phyloP scores from a whole-genome alignment of 176 grass and related monocot genomes.

The Avena sativa region DNA sequence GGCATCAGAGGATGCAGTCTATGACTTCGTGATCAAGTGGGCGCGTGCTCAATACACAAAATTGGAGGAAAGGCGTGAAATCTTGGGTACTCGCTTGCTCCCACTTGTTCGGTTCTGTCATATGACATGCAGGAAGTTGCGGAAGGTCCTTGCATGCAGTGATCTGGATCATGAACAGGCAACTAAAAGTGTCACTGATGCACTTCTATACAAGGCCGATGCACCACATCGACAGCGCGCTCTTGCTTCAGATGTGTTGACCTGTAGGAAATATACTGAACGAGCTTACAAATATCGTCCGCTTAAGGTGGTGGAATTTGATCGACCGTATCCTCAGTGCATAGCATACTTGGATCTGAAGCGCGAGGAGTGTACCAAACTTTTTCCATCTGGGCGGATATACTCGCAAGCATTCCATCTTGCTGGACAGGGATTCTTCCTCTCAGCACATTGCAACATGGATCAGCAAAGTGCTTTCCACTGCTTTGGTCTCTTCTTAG shows the following conservation, averaged over 20 bases:
- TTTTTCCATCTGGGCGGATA: slow-evolving; percentile 86
- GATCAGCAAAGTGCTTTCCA: slow-evolving; percentile 84
- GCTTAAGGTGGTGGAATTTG: slow-evolving; percentile 95
- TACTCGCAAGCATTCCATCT: slow-evolving; percentile 95
- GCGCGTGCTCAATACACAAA: slow-evolving; percentile 72
- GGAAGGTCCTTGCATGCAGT: slow-evolving; percentile 79
- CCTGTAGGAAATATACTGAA: slow-evolving; percentile 64
- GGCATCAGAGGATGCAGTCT: slow-evolving; percentile 94
- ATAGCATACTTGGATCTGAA: slow-evolving; percentile 93
- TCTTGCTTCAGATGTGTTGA: slow-evolving; percentile 66
- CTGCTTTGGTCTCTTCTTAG: slow-evolving; percentile 94
- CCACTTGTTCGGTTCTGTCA: slow-evolving; percentile 77
- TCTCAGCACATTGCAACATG: slow-evolving; percentile 90
- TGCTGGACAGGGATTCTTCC: slow-evolving; percentile 94
- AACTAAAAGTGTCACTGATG: slow-evolving; percentile 76
- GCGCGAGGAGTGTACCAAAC: slow-evolving; percentile 75
- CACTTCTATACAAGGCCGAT: slow-evolving; percentile 88
- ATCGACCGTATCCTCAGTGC: slow-evolving; percentile 79
- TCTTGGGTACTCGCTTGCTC: slow-evolving; percentile 69
- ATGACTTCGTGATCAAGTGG: slow-evolving; percentile 94
- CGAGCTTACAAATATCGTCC: slow-evolving; percentile 95
- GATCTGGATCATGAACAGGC: slow-evolving; percentile 82
- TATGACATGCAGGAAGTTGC: slow-evolving; percentile 89
- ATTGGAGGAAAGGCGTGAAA: slow-evolving; percentile 84
- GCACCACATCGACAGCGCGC: slow-evolving; percentile 76